Percentiles rank a stretch among this genome's conserved stretches.
These are phyloP conservation scores for Chaetothyriales sp. DNA, from an alignment of 2,329 filamentous ascomycete genomes.

Conservation along the genomic window DNA sequence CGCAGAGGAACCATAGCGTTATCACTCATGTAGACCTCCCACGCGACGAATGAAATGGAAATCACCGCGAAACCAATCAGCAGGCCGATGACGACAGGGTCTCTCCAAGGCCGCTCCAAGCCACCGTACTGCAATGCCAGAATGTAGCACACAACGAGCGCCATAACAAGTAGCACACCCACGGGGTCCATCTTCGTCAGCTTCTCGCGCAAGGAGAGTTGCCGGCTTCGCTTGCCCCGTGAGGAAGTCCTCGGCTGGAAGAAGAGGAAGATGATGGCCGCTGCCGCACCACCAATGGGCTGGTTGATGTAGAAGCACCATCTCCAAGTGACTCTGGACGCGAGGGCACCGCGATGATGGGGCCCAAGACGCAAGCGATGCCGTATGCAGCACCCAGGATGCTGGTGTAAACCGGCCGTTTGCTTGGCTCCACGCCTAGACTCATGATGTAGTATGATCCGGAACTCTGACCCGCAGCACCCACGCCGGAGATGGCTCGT, in stretches of 20 bases:
- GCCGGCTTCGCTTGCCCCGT: too few species aligned
- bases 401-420: slow-evolving; percentile 36
- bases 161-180: slow-evolving; percentile 39
- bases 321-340: slow-evolving; percentile 33
- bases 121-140: slow-evolving; percentile 47
- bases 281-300: slow-evolving; percentile 28
- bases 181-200: slow-evolving; percentile 35
- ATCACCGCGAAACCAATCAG: slow-evolving; percentile 37
- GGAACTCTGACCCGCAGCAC: slow-evolving; percentile 36
- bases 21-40: slow-evolving; percentile 23
- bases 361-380: slow-evolving; percentile 35
- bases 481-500: slow-evolving; percentile 37
- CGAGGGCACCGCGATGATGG: slow-evolving; percentile 34
- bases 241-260: slow-evolving; percentile 10
- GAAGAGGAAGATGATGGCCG: slow-evolving; percentile 20
- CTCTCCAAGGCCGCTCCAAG: slow-evolving; percentile 38
- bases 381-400: slow-evolving; percentile 37
- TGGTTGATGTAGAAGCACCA: slow-evolving; percentile 44
- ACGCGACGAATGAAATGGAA: slow-evolving; percentile 20
- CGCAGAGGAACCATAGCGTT: slow-evolving; percentile 23
- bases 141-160: slow-evolving; percentile 40
- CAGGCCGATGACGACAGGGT: slow-evolving; percentile 37
- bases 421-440: slow-evolving; percentile 30
- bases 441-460: slow-evolving; percentile 37
- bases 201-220: too few species aligned